Base-by-base conservation (phyloP, 805 yeast species). In the Myxozyma sirexii region DNA sequence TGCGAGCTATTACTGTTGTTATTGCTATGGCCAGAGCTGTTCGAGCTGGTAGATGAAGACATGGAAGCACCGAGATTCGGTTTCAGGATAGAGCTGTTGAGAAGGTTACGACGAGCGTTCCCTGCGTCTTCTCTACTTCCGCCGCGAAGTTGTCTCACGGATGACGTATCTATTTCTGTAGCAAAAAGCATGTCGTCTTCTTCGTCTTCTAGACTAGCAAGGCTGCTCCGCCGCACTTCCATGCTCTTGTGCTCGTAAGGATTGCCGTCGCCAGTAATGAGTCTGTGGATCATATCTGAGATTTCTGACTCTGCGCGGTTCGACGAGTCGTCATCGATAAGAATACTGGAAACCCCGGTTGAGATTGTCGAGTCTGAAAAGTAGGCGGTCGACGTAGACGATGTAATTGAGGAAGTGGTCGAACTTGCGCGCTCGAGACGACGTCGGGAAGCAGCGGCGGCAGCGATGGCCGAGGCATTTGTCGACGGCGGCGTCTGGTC, bases 241-340 rank as follows among this genome's bases (percentile, higher is more conserved):
- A 57, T 47, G 53, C 56, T 31, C n/a, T 26, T 24, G n/a, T 23
- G 48, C 46, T 46, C 50, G 41, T 59, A 47, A 12, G 35, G 42
- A 7, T 35, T 31, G 17, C 42, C 61, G 46, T 60, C 62, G 38
- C 64, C 64, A 38, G 64, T 53, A 29, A 60, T 60, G 12, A 60
- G 59, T n/a, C 62, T 50, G 54, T 60, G 64, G 46, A 60, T 60
- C 64, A 60, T 60, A 21, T 60, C 64, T 23, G 64, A 60, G n/a
- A 60, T 60, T 19, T 60, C 64, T 8, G 61, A 33, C 26, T 60
- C 64, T 1, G 45, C 56, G 27, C 51, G 55, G 33, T 53, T 60
- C 21, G 56, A 42, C 7, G 49, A 44, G 21, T 45, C 54, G 23
- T 60, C 62, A 24, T 60, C 64, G 27, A 53, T 48, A 7, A 54